phyloP scores from a whole-genome alignment of 2,329 filamentous ascomycete species.

The Pyricularia pennisetigena region DNA sequence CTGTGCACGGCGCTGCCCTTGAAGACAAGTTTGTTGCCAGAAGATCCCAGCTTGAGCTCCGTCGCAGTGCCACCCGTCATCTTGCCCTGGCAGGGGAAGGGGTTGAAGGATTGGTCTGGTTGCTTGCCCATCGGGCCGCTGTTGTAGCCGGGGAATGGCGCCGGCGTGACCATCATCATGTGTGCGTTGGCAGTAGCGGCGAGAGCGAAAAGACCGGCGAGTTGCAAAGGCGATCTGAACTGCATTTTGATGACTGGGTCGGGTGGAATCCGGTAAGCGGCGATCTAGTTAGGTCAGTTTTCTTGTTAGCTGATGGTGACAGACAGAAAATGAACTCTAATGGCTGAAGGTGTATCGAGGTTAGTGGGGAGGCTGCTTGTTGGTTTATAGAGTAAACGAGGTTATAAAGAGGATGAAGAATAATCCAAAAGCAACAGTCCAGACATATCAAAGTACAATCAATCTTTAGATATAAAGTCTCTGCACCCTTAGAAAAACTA shows the following conservation, averaged over 20 bases:
- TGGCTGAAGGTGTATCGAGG: not conserved
- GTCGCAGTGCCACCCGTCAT: constrained; percentile 42
- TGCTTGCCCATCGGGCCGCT: constrained; percentile 59
- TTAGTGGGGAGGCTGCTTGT: not conserved
- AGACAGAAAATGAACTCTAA: not conserved
- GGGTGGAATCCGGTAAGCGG: not conserved
- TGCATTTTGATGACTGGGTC: constrained; percentile 34
- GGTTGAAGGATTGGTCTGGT: constrained; percentile 9
- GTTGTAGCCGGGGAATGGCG: constrained; percentile 43
- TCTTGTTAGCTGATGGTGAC: not conserved
- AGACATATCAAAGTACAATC: not conserved
- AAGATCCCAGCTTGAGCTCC: constrained; percentile 52
- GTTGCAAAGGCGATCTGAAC: constrained; percentile 18
- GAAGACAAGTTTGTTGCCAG: constrained; percentile 51
- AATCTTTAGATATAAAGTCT: not conserved
- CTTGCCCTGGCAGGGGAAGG: constrained; percentile 76
- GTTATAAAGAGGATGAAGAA: not conserved
- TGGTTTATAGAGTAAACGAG: not conserved
- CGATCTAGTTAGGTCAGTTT: not conserved
- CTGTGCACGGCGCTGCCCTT: constrained; percentile 70
- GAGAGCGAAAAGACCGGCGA: constrained; percentile 40
- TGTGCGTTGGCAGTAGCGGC: constrained; percentile 56
- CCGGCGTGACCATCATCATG: constrained; percentile 61
- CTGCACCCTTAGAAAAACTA: not conserved
- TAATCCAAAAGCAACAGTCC: not conserved